phyloP scores from a whole-genome alignment of 805 yeast genomes.

The Lipomyces orientalis region DNA sequence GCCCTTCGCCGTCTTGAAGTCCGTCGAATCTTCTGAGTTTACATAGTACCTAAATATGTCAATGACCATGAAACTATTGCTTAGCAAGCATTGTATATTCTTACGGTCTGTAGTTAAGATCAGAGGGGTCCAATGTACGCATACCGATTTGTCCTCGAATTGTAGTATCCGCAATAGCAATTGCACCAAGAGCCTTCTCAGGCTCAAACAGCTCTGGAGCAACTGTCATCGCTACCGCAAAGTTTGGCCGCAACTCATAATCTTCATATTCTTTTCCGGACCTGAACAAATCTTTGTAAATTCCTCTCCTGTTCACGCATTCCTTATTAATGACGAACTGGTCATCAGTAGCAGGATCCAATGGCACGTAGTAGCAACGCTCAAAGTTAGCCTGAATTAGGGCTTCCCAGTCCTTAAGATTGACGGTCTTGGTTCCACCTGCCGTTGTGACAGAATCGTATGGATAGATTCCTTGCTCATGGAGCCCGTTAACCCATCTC shows the following conservation, averaged over 20 bases:
- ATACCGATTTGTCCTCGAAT: slow-evolving; percentile 91
- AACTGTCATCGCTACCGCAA: slow-evolving; percentile 89
- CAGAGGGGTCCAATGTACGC: slow-evolving; percentile 90
- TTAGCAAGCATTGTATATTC: not conserved
- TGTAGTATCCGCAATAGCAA: slow-evolving; percentile 70
- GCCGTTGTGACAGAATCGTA: slow-evolving; percentile 59
- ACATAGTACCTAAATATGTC: slow-evolving; percentile 57
- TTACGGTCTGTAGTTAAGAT: slow-evolving; percentile 87
- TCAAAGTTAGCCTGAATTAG: slow-evolving; percentile 78
- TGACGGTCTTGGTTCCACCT: slow-evolving; percentile 61
- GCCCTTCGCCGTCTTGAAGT: slow-evolving; percentile 93
- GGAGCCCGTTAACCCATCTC: slow-evolving; percentile 73
- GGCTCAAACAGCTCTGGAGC: slow-evolving; percentile 89
- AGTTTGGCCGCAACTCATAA: slow-evolving; percentile 90
- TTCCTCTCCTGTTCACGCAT: slow-evolving; percentile 86
- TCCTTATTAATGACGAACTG: slow-evolving; percentile 64
- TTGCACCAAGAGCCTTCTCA: slow-evolving; percentile 64
- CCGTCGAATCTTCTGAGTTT: slow-evolving; percentile 78
- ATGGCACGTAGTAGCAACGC: slow-evolving; percentile 76
- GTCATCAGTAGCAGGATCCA: slow-evolving; percentile 62
- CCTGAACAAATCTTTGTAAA: slow-evolving; percentile 83
- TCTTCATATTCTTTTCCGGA: slow-evolving; percentile 91
- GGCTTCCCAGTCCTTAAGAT: slow-evolving; percentile 73
- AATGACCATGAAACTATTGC: not conserved
- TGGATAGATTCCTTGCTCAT: slow-evolving; percentile 60